These are phyloP conservation scores for Neoconidiobolus thromboides DNA, from an alignment of 371 early-diverging fungal genomes.

Conservation along the genomic window DNA sequence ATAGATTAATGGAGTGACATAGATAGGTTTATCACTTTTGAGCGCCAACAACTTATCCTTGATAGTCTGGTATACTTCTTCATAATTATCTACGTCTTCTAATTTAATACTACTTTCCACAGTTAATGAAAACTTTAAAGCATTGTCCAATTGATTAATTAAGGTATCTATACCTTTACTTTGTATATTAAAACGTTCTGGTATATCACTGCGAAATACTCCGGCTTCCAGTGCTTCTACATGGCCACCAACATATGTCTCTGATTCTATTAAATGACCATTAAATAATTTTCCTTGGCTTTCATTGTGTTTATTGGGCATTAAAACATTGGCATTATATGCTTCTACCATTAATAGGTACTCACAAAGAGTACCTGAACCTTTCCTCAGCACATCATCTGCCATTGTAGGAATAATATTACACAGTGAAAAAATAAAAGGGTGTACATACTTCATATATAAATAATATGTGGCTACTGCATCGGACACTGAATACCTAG, in stretches of 20 bases:
- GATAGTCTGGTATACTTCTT: conserved; percentile 29
- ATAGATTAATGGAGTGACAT: conserved; percentile 81
- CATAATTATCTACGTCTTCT: conserved; percentile 17
- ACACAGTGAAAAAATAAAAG: conserved; percentile 98
- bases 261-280: conserved; percentile 82
- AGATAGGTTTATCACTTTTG: conserved; percentile 46
- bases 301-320: conserved; percentile 89
- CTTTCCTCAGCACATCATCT: conserved; percentile 93
- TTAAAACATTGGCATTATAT: conserved; percentile 75
- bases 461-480: conserved; percentile 99
- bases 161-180: conserved; percentile 59
- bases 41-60: conserved; percentile 34
- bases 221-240: conserved; percentile 98
- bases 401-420: conserved; percentile 97
- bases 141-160: conserved; percentile 79
- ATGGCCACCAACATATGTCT: conserved; percentile 98
- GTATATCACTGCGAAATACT: conserved; percentile 94
- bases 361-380: conserved; percentile 98
- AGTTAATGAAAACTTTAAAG: conserved; percentile 68
- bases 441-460: conserved; percentile 99
- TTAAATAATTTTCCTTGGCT: conserved; percentile 57
- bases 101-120: conserved; percentile 48
- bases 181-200: conserved; percentile 68
- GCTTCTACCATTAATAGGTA: conserved; percentile 95
- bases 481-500: conserved; percentile 99